Evolutionary conservation across 345 rosid species (phyloP).

Genomic region (Isatis tinctoria): DNA sequence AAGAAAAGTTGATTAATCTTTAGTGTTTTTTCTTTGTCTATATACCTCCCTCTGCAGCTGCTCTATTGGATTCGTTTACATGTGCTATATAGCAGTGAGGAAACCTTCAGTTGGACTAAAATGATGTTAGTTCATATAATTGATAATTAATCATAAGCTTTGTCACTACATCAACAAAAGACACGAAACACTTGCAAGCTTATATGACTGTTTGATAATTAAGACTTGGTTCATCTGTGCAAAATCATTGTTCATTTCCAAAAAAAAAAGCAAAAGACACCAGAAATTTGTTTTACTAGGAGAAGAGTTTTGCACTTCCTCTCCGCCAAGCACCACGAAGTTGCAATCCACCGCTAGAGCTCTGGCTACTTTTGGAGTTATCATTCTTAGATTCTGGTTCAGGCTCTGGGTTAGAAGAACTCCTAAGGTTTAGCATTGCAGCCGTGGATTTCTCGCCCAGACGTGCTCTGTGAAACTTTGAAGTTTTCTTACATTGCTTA

Average conservation of each 20-base stretch:
- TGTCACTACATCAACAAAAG: background rate
- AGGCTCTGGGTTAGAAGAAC: constrained; percentile 34
- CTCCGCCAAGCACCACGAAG: constrained; percentile 69
- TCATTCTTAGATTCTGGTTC: constrained; percentile 32
- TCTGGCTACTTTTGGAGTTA: constrained; percentile 29
- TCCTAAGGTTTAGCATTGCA: constrained; percentile 41
- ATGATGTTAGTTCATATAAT: background rate
- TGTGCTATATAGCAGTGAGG: constrained; percentile 20
- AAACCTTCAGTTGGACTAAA: background rate
- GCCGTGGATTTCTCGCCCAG: constrained; percentile 73
- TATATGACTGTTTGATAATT: background rate
- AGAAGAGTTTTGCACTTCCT: constrained; percentile 59
- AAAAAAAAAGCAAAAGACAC: background rate
- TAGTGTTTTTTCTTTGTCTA: background rate
- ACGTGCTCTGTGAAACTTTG: constrained; percentile 62
- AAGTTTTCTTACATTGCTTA: constrained; percentile 65
- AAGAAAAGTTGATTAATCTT: background rate
- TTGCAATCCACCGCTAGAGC: constrained; percentile 37
- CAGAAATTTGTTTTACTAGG: constrained; percentile 6
- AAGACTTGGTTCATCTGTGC: background rate
- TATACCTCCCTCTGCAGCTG: too few relatives aligned
- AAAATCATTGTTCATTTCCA: background rate
- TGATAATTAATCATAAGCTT: background rate
- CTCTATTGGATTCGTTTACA: constrained; percentile 56
- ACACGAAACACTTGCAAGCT: constrained; percentile 3